Conservation (phyloP, 2,329 filamentous ascomycete species). For the Passalora sequoiae region DNA sequence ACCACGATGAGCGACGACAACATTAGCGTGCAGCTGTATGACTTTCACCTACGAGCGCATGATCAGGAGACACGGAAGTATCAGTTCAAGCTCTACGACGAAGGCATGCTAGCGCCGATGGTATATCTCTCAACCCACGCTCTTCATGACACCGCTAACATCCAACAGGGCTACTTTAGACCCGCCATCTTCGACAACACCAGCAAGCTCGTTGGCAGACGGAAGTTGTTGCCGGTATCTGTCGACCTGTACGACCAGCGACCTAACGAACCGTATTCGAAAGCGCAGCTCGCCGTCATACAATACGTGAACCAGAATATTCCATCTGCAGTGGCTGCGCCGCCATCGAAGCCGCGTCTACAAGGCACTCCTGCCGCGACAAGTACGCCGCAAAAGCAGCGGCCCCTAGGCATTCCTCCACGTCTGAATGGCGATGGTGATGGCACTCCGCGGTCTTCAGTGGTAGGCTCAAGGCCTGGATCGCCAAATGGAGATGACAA, state of each 20-base stretch:
- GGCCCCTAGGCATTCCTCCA: conserved; percentile 59
- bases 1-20: conserved; percentile 88
- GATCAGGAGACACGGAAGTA: conserved; percentile 90
- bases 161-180: conserved; percentile 68
- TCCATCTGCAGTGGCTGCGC: conserved; percentile 37
- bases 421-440: conserved; percentile 64
- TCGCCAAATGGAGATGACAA: conserved; percentile 78
- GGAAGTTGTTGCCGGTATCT: conserved; percentile 77
- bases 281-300: conserved; percentile 69
- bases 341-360: conserved; percentile 39
- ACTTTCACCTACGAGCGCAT: conserved; percentile 84
- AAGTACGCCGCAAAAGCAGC: conserved; percentile 29
- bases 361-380: conserved; percentile 23
- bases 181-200: conserved; percentile 80
- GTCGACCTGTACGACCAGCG: conserved; percentile 92
- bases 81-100: conserved; percentile 94
- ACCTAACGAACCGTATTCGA: conserved; percentile 82
- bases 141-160: neutral
- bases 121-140: conserved; percentile 31
- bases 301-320: conserved; percentile 45
- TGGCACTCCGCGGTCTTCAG: conserved; percentile 75
- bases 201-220: conserved; percentile 70
- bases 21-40: conserved; percentile 79
- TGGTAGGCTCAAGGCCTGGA: conserved; percentile 54
- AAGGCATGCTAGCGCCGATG: conserved; percentile 89